Conservation (phyloP, 164 flowering plant genomes). For the Stephania cephalantha region DNA sequence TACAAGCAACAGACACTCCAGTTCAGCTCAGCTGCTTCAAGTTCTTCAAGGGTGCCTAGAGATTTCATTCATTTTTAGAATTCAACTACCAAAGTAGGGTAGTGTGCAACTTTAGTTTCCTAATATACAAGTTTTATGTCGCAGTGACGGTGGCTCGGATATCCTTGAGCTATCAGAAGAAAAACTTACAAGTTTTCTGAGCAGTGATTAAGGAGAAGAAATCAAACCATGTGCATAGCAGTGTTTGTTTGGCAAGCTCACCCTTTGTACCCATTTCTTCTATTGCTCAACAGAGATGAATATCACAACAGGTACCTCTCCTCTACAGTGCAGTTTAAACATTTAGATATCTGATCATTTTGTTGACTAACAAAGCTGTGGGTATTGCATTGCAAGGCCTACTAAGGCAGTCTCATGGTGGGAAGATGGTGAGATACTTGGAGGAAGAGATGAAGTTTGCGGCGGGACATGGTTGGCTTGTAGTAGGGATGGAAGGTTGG, state of each 20-base stretch:
- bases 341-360: not conserved
- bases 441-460: slow-evolving; percentile 72
- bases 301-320: slow-evolving; percentile 42
- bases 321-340: not conserved
- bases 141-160: too few relatives aligned
- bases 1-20: too few relatives aligned
- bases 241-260: slow-evolving; percentile 67
- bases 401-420: slow-evolving; percentile 67
- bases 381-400: slow-evolving; percentile 30
- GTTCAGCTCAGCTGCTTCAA: too few relatives aligned
- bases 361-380: not conserved
- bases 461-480: slow-evolving; percentile 95
- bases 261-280: slow-evolving; percentile 57
- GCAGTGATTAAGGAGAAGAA: not conserved
- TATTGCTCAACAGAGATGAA: slow-evolving; percentile 79
- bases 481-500: slow-evolving; percentile 47
- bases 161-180: too few relatives aligned
- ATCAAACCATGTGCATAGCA: slow-evolving; percentile 61
- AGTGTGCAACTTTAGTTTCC: too few relatives aligned
- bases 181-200: not conserved
- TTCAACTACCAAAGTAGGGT: not conserved
- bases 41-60: not conserved
- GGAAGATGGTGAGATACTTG: slow-evolving; percentile 57
- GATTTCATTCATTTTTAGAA: not conserved
- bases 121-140: too few relatives aligned